These are phyloP conservation scores for Gossypium gossypioides DNA, from an alignment of 441 rosid genomes.

Conservation along the genomic window DNA sequence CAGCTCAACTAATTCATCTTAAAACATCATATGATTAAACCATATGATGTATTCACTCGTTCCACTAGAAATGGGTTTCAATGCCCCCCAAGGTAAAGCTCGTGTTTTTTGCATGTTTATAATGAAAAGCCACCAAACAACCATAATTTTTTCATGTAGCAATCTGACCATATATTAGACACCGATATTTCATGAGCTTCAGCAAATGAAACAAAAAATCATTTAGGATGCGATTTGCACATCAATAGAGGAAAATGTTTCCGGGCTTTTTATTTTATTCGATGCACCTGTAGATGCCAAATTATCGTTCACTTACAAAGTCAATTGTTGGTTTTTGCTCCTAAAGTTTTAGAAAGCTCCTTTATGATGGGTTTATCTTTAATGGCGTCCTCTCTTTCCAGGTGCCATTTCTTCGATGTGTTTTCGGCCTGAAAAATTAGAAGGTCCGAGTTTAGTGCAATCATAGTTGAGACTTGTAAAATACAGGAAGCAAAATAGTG, in stretches of 20 bases:
- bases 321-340: conserved; percentile 36
- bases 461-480: background rate
- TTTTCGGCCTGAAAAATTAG: conserved; percentile 40
- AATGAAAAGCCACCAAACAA: background rate
- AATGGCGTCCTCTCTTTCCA: conserved; percentile 33
- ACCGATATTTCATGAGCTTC: background rate
- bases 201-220: background rate
- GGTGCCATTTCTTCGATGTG: conserved; percentile 58
- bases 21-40: background rate
- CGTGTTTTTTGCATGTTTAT: background rate
- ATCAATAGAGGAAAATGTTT: background rate
- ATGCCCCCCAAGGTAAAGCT: background rate
- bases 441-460: conserved; percentile 12
- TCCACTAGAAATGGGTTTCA: background rate
- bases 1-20: background rate
- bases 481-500: background rate
- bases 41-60: background rate
- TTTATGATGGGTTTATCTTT: conserved; percentile 55
- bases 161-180: background rate
- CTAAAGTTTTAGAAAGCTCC: conserved; percentile 57
- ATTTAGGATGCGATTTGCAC: background rate
- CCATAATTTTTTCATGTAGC: background rate
- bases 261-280: background rate
- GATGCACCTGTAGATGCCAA: background rate
- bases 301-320: background rate